Conservation (phyloP, 2,329 filamentous ascomycete species). For the Hypoxylon sp. region DNA sequence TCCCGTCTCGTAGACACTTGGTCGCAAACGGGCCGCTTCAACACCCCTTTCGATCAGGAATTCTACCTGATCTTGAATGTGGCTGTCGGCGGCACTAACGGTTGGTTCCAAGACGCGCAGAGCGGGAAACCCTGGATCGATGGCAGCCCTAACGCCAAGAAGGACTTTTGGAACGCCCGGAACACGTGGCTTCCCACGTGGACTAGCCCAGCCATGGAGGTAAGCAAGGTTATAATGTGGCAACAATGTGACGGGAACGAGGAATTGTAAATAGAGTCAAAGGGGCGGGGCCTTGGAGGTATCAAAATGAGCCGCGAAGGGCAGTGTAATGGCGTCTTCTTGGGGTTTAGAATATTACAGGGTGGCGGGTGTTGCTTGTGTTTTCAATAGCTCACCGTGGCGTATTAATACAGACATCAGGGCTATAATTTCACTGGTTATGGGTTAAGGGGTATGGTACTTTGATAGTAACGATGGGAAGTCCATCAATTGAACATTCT, state of each 20-base stretch:
- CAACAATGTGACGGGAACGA: constrained; percentile 77
- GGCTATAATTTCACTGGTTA: neutral
- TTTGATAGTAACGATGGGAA: neutral
- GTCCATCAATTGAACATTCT: neutral
- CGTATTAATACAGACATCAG: neutral
- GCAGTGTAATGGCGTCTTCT: constrained; percentile 15
- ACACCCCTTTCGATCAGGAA: constrained; percentile 80
- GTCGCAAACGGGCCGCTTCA: constrained; percentile 70
- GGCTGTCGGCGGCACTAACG: constrained; percentile 82
- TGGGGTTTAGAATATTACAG: constrained; percentile 4
- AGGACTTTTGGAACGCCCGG: constrained; percentile 82
- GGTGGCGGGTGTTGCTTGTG: neutral
- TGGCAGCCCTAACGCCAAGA: constrained; percentile 73
- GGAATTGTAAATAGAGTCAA: constrained; percentile 57
- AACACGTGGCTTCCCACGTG: constrained; percentile 79
- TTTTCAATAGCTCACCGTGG: neutral
- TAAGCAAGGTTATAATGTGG: constrained; percentile 79
- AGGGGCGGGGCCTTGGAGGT: neutral
- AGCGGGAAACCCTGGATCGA: constrained; percentile 86
- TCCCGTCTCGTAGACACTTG: constrained; percentile 75
- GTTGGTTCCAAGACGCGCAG: constrained; percentile 84
- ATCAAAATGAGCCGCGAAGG: neutral
- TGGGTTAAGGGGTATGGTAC: neutral
- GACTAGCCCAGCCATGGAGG: constrained; percentile 76
- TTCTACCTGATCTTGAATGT: constrained; percentile 85